A percentile compares a stretch with the other conserved stretches of the same genome.
Conservation (phyloP, 2,329 filamentous ascomycete species). For the Pseudogymnoascus sp. region DNA sequence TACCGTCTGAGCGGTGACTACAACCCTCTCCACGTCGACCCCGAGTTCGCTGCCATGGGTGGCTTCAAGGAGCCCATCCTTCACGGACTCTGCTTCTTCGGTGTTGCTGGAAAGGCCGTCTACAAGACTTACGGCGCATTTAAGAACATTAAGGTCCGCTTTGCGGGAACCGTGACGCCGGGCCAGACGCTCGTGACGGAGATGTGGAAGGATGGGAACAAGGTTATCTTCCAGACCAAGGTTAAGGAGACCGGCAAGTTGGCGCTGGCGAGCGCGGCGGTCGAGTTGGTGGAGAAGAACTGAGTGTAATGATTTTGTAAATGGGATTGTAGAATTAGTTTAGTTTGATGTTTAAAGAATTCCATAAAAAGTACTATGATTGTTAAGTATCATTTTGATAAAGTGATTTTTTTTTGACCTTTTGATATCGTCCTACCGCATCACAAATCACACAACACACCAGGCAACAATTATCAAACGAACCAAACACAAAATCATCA, state of each 20-base stretch:
- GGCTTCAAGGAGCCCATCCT: slow-evolving; percentile 93
- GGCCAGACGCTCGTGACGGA: slow-evolving; percentile 87
- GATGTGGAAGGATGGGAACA: slow-evolving; percentile 84
- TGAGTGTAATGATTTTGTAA: neutral
- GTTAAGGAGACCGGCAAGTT: slow-evolving; percentile 91
- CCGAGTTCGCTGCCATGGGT: slow-evolving; percentile 85
- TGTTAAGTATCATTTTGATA: neutral
- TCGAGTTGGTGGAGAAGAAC: slow-evolving; percentile 54
- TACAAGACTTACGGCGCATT: slow-evolving; percentile 74
- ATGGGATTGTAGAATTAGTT: neutral
- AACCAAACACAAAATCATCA: neutral
- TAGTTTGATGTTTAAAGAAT: neutral
- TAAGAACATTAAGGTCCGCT: slow-evolving; percentile 89
- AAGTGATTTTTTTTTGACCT: neutral
- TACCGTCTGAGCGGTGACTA: slow-evolving; percentile 92
- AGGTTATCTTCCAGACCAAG: slow-evolving; percentile 75
- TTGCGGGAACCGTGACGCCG: slow-evolving; percentile 76
- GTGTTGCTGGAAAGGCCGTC: slow-evolving; percentile 83
- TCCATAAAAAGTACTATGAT: neutral
- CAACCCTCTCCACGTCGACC: slow-evolving; percentile 95
- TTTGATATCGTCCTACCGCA: neutral
- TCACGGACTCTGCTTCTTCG: slow-evolving; percentile 94
- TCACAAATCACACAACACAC: neutral
- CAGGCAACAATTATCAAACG: neutral
- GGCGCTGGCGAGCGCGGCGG: slow-evolving; percentile 73